Evolutionary conservation across 108 stramenopile species (phyloP).

Genomic region (Ochromonas danica): DNA sequence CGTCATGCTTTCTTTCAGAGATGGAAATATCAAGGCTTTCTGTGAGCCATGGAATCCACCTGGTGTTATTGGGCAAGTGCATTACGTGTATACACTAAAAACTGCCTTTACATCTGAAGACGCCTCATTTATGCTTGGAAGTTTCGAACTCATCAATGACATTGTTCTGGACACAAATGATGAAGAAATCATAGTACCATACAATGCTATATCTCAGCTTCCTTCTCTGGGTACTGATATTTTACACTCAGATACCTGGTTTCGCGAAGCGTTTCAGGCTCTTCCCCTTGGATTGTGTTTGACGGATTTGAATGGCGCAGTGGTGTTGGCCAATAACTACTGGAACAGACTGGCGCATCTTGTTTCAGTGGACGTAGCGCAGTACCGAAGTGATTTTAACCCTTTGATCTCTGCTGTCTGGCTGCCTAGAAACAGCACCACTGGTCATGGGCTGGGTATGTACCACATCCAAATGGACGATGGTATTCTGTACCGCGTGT

Average conservation of each 20-base stretch:
- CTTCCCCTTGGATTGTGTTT: background rate
- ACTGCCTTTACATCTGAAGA: background rate
- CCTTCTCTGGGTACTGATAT: background rate
- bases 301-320: no score
- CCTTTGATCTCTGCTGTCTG: no score
- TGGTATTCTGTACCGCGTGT: conserved; percentile 10
- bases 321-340: no score
- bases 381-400: no score
- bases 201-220: background rate
- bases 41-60: conserved; percentile 24
- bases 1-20: background rate
- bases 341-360: no score
- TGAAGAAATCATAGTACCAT: background rate
- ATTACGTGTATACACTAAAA: conserved; percentile 20
- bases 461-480: no score
- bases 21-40: background rate
- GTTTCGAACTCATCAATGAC: conserved; percentile 11
- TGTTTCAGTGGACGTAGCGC: no score
- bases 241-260: background rate
- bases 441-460: no score
- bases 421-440: no score
- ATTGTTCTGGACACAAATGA: background rate
- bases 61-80: conserved; percentile 4
- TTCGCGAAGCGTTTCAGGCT: background rate
- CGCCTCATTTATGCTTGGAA: background rate